Evolutionary conservation across 805 yeast species (phyloP).

Genomic region (Yarrowia yakushimensis): DNA sequence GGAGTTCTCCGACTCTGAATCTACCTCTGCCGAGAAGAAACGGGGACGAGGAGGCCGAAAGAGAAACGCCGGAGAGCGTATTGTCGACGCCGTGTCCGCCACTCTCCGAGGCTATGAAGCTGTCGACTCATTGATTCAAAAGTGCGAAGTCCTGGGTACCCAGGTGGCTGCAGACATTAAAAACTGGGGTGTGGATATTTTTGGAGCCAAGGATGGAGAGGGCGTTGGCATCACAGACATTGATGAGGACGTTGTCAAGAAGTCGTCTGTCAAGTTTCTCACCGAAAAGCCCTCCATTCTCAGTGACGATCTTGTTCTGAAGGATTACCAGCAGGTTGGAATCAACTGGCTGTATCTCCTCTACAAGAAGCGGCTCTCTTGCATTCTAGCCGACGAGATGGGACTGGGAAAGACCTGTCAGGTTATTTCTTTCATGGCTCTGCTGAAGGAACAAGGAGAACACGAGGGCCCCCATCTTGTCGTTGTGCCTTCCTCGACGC

Average conservation of each 20-base stretch:
- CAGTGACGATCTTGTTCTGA: constrained; percentile 61
- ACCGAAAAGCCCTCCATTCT: constrained; percentile 68
- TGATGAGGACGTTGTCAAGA: constrained; percentile 32
- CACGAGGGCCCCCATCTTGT: constrained; percentile 78
- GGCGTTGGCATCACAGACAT: constrained; percentile 64
- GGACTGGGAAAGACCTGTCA: constrained; percentile 95
- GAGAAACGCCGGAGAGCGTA: constrained; percentile 66
- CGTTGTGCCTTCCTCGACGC: constrained; percentile 93
- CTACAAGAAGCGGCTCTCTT: constrained; percentile 74
- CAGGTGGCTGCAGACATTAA: constrained; percentile 66
- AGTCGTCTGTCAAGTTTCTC: constrained; percentile 35
- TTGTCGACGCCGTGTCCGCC: constrained; percentile 64
- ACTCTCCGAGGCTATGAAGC: constrained; percentile 88
- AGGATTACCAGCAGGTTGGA: constrained; percentile 95
- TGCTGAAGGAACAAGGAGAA: constrained; percentile 64
- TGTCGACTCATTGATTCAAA: constrained; percentile 83
- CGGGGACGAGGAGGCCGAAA: constrained; percentile 43
- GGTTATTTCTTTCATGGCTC: constrained; percentile 87
- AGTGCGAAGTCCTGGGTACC: constrained; percentile 75
- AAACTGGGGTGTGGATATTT: constrained; percentile 83
- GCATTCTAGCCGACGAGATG: constrained; percentile 98
- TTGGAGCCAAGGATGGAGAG: constrained; percentile 50
- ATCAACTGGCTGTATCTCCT: constrained; percentile 85
- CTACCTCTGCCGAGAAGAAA: constrained; percentile 30
- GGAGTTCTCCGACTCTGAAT: constrained; percentile 45